Base-by-base conservation (phyloP, 768 basidiomycete species). In the Serendipita sp. region DNA sequence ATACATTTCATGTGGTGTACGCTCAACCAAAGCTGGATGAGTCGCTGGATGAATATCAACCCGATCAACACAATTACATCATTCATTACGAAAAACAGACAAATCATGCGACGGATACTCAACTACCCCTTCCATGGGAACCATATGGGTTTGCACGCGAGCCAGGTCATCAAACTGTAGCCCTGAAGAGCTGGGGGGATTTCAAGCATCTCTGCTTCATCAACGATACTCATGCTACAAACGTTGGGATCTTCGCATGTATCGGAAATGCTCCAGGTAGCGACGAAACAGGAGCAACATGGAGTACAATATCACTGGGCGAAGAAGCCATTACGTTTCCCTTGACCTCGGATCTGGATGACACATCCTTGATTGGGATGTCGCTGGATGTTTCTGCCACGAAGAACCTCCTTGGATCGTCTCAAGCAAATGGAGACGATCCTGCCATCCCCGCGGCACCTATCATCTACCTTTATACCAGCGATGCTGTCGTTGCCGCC, bases 401-500 rank as follows among this genome's bases (percentile, higher is more conserved):
- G 7, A 73, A 3, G 4, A 75, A 43, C 69, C 74, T 9, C 34
- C 63, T 76, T 71, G 65, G 70, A 64, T 5, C 72, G 74, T 61
- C 73, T 73, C 11, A 73, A 71, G 11, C 68, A 74, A 16, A 76
- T 76, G 78, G 79, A 65, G 67, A 73, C 3, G 75, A 75, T 13
- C 78, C 80, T 11, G 44, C 56, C 26, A 31, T 65, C 5, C 66
- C 66, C 14, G 73, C 79, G 9, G 76, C 77, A 13, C 88, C 88
- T 0, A 75, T 88, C 62, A 72, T 89, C 71, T 89, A 82, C 69
- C 83, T 81, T 2, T 90, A 87, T 71, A 77, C 86, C 11, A 88
- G 83, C 61, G 88, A 91, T 68, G 88, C 88, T 20, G 86, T 87
- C 0, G 62, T 91, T 24, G 79, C 82, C 53, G 88, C 77, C 2